Percentiles rank a stretch among this genome's conserved stretches.
phyloP scores from a whole-genome alignment of 2,329 filamentous ascomycete species.

The Blastomyces gilchristii region DNA sequence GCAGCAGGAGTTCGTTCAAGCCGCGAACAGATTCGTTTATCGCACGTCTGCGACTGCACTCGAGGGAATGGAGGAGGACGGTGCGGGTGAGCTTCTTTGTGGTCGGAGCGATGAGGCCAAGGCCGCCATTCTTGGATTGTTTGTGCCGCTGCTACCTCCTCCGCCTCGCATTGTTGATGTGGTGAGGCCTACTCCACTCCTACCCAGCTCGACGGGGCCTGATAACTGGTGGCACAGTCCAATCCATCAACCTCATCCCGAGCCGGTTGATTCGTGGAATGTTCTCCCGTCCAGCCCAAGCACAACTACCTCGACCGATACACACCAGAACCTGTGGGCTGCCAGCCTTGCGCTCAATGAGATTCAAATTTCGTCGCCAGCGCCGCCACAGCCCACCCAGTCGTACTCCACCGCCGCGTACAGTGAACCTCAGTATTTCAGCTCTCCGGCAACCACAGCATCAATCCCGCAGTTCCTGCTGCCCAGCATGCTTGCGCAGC shows the following conservation, averaged over 20 bases:
- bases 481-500: slow-evolving; percentile 74
- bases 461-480: slow-evolving; percentile 68
- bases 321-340: slow-evolving; percentile 64
- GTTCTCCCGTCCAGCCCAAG: slow-evolving; percentile 82
- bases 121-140: slow-evolving; percentile 68
- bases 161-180: slow-evolving; percentile 84
- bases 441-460: slow-evolving; percentile 62
- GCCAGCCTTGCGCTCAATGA: slow-evolving; percentile 58
- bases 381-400: slow-evolving; percentile 68
- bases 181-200: slow-evolving; percentile 70
- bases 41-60: slow-evolving; percentile 78
- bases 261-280: slow-evolving; percentile 77
- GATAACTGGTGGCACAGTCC: slow-evolving; percentile 73
- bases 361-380: slow-evolving; percentile 62
- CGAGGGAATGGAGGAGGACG: slow-evolving; percentile 93
- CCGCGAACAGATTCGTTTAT: slow-evolving; percentile 94
- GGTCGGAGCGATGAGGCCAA: slow-evolving; percentile 92
- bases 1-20: slow-evolving; percentile 92
- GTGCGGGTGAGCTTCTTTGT: slow-evolving; percentile 81
- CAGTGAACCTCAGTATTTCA: slow-evolving; percentile 57
- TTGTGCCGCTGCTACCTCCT: slow-evolving; percentile 74
- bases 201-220: slow-evolving; percentile 68
- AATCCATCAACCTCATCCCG: slow-evolving; percentile 54
- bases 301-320: slow-evolving; percentile 62
- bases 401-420: slow-evolving; percentile 62